Conservation (phyloP, 148 eudicot genomes). For the Silene latifolia region DNA sequence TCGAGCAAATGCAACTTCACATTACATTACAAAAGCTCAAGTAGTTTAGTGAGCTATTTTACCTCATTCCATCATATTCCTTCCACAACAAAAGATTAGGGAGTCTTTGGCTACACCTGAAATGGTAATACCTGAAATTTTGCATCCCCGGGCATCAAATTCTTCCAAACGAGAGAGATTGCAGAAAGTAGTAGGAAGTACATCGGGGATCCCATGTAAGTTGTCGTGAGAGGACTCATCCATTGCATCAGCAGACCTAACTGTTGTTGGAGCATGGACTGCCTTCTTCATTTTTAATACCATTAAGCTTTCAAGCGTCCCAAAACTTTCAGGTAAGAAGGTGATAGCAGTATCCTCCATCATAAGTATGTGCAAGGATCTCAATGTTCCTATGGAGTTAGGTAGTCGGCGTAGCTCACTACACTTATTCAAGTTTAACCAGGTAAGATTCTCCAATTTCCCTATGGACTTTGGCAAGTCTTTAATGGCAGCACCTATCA, state of each 20-base stretch:
- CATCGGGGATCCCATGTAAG: too few species aligned
- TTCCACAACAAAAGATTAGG: too few species aligned
- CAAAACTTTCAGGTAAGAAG: constrained; percentile 48
- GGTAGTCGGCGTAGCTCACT: constrained; percentile 35
- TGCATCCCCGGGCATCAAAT: constrained; percentile 51
- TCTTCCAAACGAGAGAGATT: constrained; percentile 38
- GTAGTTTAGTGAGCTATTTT: too few species aligned
- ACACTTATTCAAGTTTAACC: constrained; percentile 38
- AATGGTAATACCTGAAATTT: constrained; percentile 30
- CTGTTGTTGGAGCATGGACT: too few species aligned
- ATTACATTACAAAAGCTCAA: too few species aligned
- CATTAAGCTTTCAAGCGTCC: constrained; percentile 41
- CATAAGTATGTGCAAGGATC: constrained; percentile 34
- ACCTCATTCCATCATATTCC: too few species aligned
- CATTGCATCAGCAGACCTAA: too few species aligned
- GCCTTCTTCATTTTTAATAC: constrained; percentile 44
- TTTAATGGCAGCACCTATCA: constrained; percentile 36
- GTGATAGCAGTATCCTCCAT: constrained; percentile 45
- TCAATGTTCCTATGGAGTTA: constrained; percentile 34
- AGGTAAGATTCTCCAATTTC: constrained; percentile 39
- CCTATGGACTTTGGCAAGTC: constrained; percentile 51
- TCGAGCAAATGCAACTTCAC: too few species aligned
- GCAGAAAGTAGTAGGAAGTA: too few species aligned
- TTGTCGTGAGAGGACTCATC: too few species aligned
- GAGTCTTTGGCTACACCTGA: neutral